These are phyloP conservation scores for Fusarium acutatum DNA, from an alignment of 2,329 filamentous ascomycete species.

Conservation along the genomic window DNA sequence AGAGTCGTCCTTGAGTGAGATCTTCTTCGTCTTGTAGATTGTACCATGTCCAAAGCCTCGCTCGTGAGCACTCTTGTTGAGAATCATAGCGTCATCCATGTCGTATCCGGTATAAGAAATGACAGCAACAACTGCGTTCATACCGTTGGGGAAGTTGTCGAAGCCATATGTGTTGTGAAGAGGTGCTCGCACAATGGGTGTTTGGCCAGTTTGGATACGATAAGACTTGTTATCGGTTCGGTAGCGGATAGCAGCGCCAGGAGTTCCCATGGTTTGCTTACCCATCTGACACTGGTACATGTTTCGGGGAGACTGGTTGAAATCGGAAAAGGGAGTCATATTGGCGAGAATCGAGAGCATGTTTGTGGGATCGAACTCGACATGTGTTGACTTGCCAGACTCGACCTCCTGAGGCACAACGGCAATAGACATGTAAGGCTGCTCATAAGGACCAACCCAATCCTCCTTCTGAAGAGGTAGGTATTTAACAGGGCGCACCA, in stretches of 20 bases:
- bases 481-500: constrained; percentile 93
- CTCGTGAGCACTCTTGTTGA: constrained; percentile 97
- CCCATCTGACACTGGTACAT: constrained; percentile 99
- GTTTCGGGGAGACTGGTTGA: constrained; percentile 98
- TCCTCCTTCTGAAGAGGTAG: constrained; percentile 86
- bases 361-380: constrained; percentile 93
- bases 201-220: constrained; percentile 93
- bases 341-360: constrained; percentile 98
- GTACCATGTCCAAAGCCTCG: constrained; percentile 95
- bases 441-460: constrained; percentile 91
- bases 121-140: constrained; percentile 94
- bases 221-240: constrained; percentile 98
- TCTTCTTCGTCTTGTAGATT: constrained; percentile 97
- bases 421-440: constrained; percentile 98
- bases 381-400: constrained; percentile 90
- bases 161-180: constrained; percentile 96
- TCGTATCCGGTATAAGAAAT: constrained; percentile 99
- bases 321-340: constrained; percentile 98
- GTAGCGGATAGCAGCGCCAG: constrained; percentile 82
- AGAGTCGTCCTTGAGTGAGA: constrained; percentile 83
- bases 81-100: constrained; percentile 99
- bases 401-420: constrained; percentile 87
- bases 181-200: constrained; percentile 89
- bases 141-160: constrained; percentile 98
- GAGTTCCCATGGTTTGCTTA: constrained; percentile 99